Conservation (phyloP, 2,329 filamentous ascomycete species). For the Cytospora chrysosperma region DNA sequence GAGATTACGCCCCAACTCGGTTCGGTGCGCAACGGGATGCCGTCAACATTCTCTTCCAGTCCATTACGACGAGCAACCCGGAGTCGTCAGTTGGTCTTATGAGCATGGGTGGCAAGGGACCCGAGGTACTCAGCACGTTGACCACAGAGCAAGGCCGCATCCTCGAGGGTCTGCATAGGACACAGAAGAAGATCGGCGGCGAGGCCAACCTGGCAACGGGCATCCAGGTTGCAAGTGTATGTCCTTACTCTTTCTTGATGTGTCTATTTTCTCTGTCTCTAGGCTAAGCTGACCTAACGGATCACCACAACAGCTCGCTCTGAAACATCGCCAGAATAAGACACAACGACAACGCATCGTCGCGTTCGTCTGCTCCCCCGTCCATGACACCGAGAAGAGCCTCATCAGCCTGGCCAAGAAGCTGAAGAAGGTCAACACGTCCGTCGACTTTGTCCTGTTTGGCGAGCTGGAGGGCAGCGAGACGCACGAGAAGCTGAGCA, state of each 20-base stretch:
- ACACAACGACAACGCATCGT: slow-evolving; percentile 95
- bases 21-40: slow-evolving; percentile 97
- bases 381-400: slow-evolving; percentile 85
- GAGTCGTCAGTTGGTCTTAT: slow-evolving; percentile 97
- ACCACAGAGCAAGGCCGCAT: slow-evolving; percentile 97
- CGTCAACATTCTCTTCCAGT: slow-evolving; percentile 91
- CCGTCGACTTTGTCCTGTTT: slow-evolving; percentile 92
- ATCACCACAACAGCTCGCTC: slow-evolving; percentile 65
- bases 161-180: slow-evolving; percentile 85
- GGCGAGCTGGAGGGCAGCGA: slow-evolving; percentile 90
- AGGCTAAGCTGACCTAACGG: slow-evolving; percentile 1
- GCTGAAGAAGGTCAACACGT: slow-evolving; percentile 97
- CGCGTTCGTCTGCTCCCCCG: slow-evolving; percentile 91
- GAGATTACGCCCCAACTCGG: slow-evolving; percentile 85
- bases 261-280: slow-evolving; percentile 26
- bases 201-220: slow-evolving; percentile 85
- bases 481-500: slow-evolving; percentile 85
- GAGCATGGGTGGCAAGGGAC: slow-evolving; percentile 98
- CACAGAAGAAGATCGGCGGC: slow-evolving; percentile 86
- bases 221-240: slow-evolving; percentile 90
- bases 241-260: slow-evolving; percentile 36
- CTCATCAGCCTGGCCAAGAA: slow-evolving; percentile 89
- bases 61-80: slow-evolving; percentile 91
- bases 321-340: slow-evolving; percentile 98
- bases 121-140: slow-evolving; percentile 93